Conservation (phyloP, 768 basidiomycete genomes). For the Leccinum obscurum region DNA sequence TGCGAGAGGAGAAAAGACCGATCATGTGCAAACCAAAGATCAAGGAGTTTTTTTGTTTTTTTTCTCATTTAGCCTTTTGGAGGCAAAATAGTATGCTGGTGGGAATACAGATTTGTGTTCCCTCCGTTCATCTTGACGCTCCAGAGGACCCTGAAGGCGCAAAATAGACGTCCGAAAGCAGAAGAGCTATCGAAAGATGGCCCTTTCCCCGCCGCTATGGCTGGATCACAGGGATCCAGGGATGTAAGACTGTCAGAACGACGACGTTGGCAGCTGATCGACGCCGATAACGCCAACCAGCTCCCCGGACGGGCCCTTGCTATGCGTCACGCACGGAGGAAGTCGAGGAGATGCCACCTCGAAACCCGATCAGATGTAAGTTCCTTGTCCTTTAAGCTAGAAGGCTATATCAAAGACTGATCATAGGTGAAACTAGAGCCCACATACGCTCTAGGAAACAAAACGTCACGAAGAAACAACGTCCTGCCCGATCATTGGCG, state of each 20-base stretch:
- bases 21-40: no score
- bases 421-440: not conserved
- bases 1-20: not conserved
- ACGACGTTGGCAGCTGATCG: not conserved
- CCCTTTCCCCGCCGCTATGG: not conserved
- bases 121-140: no score
- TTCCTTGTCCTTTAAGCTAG: not conserved
- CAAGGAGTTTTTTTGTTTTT: no score
- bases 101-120: not conserved
- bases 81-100: no score
- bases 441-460: not conserved
- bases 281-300: not conserved
- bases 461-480: not conserved
- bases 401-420: not conserved
- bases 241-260: not conserved
- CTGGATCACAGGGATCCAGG: not conserved
- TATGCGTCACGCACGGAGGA: not conserved
- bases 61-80: no score
- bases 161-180: no score
- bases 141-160: not conserved
- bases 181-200: not conserved
- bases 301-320: not conserved
- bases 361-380: not conserved
- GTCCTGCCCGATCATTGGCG: no score
- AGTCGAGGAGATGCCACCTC: no score